These are phyloP conservation scores for Neofusicoccum umdonicola DNA, from an alignment of 2,329 filamentous ascomycete genomes.

Conservation along the genomic window DNA sequence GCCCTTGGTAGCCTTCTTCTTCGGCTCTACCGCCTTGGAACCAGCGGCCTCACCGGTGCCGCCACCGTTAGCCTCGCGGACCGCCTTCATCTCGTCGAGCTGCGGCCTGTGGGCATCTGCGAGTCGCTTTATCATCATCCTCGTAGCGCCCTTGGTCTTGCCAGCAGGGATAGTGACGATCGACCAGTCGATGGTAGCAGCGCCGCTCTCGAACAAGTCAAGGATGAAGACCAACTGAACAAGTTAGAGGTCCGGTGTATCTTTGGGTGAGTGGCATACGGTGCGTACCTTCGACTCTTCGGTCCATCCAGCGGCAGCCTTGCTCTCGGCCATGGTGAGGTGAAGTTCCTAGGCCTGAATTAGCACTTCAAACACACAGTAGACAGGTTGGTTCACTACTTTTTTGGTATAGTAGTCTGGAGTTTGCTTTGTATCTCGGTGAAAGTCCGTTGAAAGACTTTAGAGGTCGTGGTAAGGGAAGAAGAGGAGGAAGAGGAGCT, in stretches of 20 bases:
- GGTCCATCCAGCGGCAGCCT: neutral
- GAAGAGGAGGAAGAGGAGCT: neutral
- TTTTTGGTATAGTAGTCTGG: too few relatives aligned
- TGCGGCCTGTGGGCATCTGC: neutral
- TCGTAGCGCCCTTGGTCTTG: neutral
- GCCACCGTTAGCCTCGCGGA: neutral
- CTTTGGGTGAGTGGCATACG: too few relatives aligned
- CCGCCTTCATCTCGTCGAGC: neutral
- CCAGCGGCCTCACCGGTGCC: neutral
- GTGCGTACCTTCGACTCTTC: neutral
- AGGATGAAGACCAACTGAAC: neutral
- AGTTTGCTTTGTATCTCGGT: too few relatives aligned
- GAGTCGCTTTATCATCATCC: neutral
- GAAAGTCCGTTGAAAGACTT: too few relatives aligned
- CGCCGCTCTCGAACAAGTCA: neutral
- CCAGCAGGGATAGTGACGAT: neutral
- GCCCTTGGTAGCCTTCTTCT: neutral
- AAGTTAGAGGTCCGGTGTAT: neutral
- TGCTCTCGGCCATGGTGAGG: neutral
- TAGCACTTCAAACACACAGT: neutral
- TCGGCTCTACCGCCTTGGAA: neutral
- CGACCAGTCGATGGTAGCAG: slow-evolving; percentile 1
- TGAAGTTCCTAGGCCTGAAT: neutral
- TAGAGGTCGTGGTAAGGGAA: neutral
- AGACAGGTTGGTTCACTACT: too few relatives aligned